These are phyloP conservation scores for Solanum hybrid DNA, from an alignment of 305 asterid species.

Conservation along the genomic window DNA sequence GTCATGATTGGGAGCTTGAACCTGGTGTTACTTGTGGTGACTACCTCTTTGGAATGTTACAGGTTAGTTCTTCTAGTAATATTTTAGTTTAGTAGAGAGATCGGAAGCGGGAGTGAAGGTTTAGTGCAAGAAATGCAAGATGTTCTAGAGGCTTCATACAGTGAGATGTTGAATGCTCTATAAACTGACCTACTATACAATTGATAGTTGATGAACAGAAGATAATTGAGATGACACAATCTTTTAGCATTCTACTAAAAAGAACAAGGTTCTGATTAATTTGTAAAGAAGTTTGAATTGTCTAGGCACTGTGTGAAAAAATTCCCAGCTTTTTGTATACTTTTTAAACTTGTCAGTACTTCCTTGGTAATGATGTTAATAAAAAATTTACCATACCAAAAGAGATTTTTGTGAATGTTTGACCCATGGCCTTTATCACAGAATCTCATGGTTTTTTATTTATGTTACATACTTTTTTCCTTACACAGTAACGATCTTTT, in stretches of 20 bases:
- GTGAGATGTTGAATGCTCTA: too few relatives aligned
- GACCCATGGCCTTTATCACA: not conserved
- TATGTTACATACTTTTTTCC: not conserved
- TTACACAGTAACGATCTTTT: not conserved
- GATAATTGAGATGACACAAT: too few relatives aligned
- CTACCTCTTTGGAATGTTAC: constrained; percentile 93
- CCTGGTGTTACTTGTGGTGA: constrained; percentile 97
- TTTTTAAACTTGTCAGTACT: not conserved
- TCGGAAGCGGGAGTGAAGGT: too few relatives aligned
- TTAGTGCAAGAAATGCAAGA: too few relatives aligned
- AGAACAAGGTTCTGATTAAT: not conserved
- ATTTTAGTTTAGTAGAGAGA: not conserved
- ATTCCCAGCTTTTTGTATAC: not conserved
- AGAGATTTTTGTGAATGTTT: not conserved
- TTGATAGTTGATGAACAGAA: not conserved
- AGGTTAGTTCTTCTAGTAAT: constrained; percentile 28
- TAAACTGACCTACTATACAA: too few relatives aligned
- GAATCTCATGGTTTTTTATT: not conserved
- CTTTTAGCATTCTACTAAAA: too few relatives aligned
- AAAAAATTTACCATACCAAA: not conserved
- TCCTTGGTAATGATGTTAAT: not conserved
- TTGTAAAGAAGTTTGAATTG: not conserved
- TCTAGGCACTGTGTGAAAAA: not conserved
- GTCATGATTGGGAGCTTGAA: constrained; percentile 99
- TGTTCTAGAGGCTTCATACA: too few relatives aligned